These are phyloP conservation scores for Leucosporidium scottii DNA, from an alignment of 768 basidiomycete species.

Conservation along the genomic window DNA sequence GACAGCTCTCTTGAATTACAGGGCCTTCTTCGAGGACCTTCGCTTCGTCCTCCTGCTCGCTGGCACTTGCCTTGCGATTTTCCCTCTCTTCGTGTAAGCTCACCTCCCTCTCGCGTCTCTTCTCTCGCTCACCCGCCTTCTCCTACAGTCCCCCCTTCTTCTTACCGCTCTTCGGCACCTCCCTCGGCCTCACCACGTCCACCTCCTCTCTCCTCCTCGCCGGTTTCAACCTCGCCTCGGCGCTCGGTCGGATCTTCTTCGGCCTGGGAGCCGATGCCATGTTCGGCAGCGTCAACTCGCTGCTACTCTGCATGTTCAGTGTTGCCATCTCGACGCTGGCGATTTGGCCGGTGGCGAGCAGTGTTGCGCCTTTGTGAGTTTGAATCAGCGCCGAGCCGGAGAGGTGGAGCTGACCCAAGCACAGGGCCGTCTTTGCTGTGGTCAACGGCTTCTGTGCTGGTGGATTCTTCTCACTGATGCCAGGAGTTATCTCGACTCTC, in stretches of 20 bases:
- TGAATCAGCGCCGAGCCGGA: no score
- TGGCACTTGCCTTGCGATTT: conserved; percentile 29
- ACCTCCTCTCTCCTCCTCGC: conserved; percentile 30
- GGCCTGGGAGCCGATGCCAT: conserved; percentile 33
- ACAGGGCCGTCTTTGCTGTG: not conserved
- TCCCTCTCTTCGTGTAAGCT: conserved; percentile 37
- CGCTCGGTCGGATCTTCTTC: conserved; percentile 34
- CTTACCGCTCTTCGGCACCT: conserved; percentile 36
- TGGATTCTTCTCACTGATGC: not conserved
- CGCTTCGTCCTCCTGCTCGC: conserved; percentile 27
- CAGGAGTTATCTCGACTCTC: not conserved
- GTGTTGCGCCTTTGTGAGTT: conserved; percentile 32
- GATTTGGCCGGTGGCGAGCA: conserved; percentile 38
- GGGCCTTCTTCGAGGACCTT: conserved; percentile 30
- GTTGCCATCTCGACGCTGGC: conserved; percentile 33
- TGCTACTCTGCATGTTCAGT: conserved; percentile 31
- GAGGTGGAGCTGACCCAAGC: no score
- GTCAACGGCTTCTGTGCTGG: not conserved
- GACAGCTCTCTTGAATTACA: conserved; percentile 2
- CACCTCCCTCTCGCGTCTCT: no score
- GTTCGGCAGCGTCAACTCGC: conserved; percentile 38
- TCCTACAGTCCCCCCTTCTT: conserved; percentile 16
- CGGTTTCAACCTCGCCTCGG: conserved; percentile 39
- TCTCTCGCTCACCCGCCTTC: no score
- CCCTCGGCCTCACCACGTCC: conserved; percentile 28